A percentile compares a stretch with the other conserved stretches of the same genome.
These are phyloP conservation scores for Agrocybe pediades DNA, from an alignment of 768 basidiomycete genomes.

Conservation along the genomic window DNA sequence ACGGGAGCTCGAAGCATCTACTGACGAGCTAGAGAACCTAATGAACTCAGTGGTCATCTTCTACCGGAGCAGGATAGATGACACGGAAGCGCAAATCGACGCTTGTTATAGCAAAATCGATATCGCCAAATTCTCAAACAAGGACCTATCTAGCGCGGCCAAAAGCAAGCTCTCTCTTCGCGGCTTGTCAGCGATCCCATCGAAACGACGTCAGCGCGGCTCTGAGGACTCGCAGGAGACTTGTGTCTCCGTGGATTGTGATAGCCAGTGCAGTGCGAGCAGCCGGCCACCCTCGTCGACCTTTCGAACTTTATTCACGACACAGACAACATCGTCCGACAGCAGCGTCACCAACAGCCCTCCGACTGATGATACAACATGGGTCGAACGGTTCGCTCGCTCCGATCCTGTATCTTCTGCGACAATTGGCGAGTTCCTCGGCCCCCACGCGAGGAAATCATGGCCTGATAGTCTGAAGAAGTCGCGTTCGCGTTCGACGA, in stretches of 20 bases:
- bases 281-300: constrained; percentile 8
- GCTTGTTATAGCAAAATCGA: constrained; percentile 45
- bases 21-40: constrained; percentile 50
- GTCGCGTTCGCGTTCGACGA: constrained; percentile 11
- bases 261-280: background rate
- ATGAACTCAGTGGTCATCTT: constrained; percentile 47
- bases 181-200: constrained; percentile 31
- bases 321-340: constrained; percentile 16
- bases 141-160: constrained; percentile 43
- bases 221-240: constrained; percentile 71
- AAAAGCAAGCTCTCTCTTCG: constrained; percentile 41
- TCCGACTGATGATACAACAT: background rate
- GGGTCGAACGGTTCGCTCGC: background rate
- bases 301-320: background rate
- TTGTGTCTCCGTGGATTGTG: constrained; percentile 37
- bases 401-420: background rate
- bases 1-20: constrained; percentile 42
- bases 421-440: background rate
- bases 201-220: constrained; percentile 47
- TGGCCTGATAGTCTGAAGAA: constrained; percentile 15
- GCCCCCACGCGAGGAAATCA: no score
- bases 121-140: constrained; percentile 45
- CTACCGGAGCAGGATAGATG: constrained; percentile 55
- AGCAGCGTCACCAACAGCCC: no score
- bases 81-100: constrained; percentile 49